Evolutionary conservation across 805 yeast genomes (phyloP).

Genomic region (Candida broadrunensis): DNA sequence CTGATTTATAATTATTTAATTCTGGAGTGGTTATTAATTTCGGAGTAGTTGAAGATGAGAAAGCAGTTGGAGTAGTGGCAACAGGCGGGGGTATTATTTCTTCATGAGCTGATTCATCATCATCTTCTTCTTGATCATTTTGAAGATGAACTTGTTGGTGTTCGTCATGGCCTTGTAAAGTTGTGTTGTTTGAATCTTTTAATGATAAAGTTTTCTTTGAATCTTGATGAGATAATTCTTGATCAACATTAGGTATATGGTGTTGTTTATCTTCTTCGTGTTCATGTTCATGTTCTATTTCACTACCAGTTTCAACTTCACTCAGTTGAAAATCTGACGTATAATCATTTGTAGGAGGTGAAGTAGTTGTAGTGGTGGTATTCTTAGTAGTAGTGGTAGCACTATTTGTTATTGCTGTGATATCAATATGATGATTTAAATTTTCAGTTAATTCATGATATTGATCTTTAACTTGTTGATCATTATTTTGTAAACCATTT

Average conservation of each 20-base stretch:
- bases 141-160: not conserved
- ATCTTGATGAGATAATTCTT: not conserved
- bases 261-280: not conserved
- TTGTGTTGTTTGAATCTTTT: not conserved
- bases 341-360: not conserved
- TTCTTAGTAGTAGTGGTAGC: no score
- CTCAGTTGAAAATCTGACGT: not conserved
- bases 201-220: not conserved
- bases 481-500: slow-evolving; percentile 8
- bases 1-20: slow-evolving; percentile 19
- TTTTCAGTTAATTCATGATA: slow-evolving; percentile 10
- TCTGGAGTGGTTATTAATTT: not conserved
- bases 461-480: slow-evolving; percentile 7
- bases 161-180: not conserved
- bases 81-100: not conserved
- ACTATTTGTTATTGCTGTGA: no score
- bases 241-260: not conserved
- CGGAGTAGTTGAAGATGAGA: not conserved
- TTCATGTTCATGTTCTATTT: not conserved
- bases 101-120: not conserved
- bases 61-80: not conserved
- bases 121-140: not conserved
- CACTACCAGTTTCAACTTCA: not conserved
- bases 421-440: not conserved
- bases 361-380: no score